Base-by-base conservation (phyloP, 202 grass and related monocot species). In the Cymbopogon flexuosus region DNA sequence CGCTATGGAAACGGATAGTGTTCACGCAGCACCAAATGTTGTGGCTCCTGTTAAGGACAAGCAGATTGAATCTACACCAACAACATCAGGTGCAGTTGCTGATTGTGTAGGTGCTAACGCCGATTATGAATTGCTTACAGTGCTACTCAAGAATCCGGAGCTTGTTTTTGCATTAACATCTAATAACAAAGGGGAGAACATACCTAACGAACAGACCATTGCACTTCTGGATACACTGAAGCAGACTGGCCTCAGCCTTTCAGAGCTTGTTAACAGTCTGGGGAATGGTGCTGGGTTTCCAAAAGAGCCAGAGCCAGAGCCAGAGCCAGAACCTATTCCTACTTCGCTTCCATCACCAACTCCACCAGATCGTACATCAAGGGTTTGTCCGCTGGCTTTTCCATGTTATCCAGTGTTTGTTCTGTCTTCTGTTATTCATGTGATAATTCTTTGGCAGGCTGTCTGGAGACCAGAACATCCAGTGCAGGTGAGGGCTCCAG, bases 101-200 rank as follows among this genome's bases (percentile, higher is more conserved):
- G 21, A 73, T 27, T 66, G 58, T 73, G 46, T 58, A 63, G 27
- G 41, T 45, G 14, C 80, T 36, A 87, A 88, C 43, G 85, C 96
- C 2, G 96, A 99, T 82, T 84, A 93, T 51, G 96, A 95, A 83
- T 86, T 99, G 74, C 92, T 99, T 45, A 87, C 92, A 0, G 92
- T 99, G 80, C 82, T 99, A 75, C 86, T 99, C 33, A 95, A 91
- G 78, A 99, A 99, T 79, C 96, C 96, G 0, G 88, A 99, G 68
- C 83, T 99, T 46, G 96, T 99, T 4, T 95, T 99, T 86, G 96
- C 96, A 61, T 66, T 99, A 68, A 95, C 96, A 49, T 93, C 90
- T 8, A 90, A 86, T 8, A 90, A 82, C 34, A 79, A 91, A 46
- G 83, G 74, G 12, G 84, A 75, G 33, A 84, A 43, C 21, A 51